Evolutionary conservation across 768 basidiomycete genomes (phyloP), one percentile per base, ranked within the genome.

Genomic region (Lanmaoa pseudosensibilis): DNA sequence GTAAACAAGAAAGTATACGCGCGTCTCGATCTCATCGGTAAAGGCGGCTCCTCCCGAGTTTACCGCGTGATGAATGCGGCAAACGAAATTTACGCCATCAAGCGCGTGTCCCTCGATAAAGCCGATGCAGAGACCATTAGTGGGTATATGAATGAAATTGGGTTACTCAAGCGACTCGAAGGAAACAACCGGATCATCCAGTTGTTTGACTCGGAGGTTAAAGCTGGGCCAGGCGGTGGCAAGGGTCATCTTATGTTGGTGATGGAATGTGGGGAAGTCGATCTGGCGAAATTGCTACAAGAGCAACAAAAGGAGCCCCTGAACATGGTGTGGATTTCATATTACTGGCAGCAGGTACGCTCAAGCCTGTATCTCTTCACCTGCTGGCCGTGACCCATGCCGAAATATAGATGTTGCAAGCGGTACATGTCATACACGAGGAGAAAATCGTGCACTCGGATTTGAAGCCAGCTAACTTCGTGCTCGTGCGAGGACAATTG

Each of bases 361-460:
- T 27, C 33, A 18, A 12, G 16, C 3, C 33, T 16, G 11, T n/a
- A 43, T 55, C 18, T 10, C 5, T 37, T 38, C 9, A 33, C 32
- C 21, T 48, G 8, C 16, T 43, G 19, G 23, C 43, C n/a, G 25
- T 49, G 33, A 63, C 46, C 34, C 47, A 25, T 27, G 21, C 16
- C 9, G 46, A 23, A 8, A 19, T 18, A 30, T 66, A 98, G 95
- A 99, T 99, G 94, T 76, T 99, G 47, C 88, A 97, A 78, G 95
- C 95, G 1, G 96, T 99, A n/a, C 91, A 97, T 56, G 88, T 98
- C 53, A 96, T 98, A 51, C 96, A 99, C 67, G 92, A 96, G 60
- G 94, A 97, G 75, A 96, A 96, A 74, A 97, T 99, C 58, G 96
- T 99, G 3, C 96, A 99, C 73, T 96, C 95, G 19, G 96, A 99